Conservation (phyloP, 306 rosid species). For the Vigna radiata region DNA sequence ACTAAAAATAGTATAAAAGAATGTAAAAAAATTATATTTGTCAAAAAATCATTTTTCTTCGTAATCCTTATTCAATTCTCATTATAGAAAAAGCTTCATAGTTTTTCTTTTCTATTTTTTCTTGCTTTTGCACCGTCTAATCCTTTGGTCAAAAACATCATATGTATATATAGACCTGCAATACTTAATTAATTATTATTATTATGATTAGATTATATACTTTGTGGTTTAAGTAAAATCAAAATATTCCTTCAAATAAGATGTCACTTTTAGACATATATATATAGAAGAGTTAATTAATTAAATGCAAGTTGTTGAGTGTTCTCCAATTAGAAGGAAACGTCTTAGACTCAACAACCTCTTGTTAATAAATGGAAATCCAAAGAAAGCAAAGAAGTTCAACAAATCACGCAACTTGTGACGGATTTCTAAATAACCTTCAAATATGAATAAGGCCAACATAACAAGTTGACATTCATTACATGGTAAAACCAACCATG, state of each 20-base stretch:
- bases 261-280: background rate
- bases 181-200: background rate
- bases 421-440: background rate
- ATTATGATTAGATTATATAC: background rate
- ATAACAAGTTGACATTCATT: constrained; percentile 28
- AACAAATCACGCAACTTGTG: constrained; percentile 22
- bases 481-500: background rate
- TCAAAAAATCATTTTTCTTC: too few relatives aligned
- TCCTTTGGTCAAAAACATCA: background rate
- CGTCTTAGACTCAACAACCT: constrained; percentile 41
- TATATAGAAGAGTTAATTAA: background rate
- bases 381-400: background rate
- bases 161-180: background rate
- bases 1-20: too few relatives aligned
- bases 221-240: background rate
- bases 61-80: background rate
- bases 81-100: background rate
- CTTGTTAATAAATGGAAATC: background rate
- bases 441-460: constrained; percentile 11
- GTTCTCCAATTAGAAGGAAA: constrained; percentile 26
- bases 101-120: background rate
- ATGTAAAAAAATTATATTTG: too few relatives aligned
- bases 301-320: constrained; percentile 19
- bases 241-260: background rate
- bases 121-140: background rate